These are phyloP conservation scores for Clavaria fumosa DNA, from an alignment of 768 basidiomycete genomes.

Conservation along the genomic window DNA sequence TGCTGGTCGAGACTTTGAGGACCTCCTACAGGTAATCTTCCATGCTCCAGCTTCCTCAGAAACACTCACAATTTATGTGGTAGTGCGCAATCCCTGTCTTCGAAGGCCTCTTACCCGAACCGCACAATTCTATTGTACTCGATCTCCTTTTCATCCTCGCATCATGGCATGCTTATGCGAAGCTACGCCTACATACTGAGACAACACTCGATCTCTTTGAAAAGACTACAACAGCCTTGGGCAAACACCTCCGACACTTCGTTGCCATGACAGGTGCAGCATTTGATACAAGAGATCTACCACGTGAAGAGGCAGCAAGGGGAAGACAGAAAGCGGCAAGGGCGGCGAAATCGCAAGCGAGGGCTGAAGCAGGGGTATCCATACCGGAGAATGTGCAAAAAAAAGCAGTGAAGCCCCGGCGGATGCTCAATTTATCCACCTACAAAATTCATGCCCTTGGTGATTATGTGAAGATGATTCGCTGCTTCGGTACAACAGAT, in stretches of 20 bases:
- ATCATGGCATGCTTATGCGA: slow-evolving; percentile 11
- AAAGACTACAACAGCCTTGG: slow-evolving; percentile 7
- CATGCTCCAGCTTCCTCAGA: background rate
- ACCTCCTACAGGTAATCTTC: slow-evolving; percentile 16
- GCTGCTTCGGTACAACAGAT: slow-evolving; percentile 7
- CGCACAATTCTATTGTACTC: slow-evolving; percentile 10
- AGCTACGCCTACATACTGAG: slow-evolving; percentile 14
- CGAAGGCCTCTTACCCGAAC: slow-evolving; percentile 16
- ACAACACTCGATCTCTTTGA: slow-evolving; percentile 6
- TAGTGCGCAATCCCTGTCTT: slow-evolving; percentile 10
- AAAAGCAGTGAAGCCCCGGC: slow-evolving; percentile 4
- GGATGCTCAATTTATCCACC: slow-evolving; percentile 5
- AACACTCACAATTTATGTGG: background rate
- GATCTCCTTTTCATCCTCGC: slow-evolving; percentile 9
- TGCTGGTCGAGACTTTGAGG: slow-evolving; percentile 17
- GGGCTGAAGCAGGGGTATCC: background rate
- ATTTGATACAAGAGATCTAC: slow-evolving; percentile 12
- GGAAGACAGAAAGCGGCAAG: slow-evolving; percentile 8
- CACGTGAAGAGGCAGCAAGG: slow-evolving; percentile 11
- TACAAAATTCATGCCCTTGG: slow-evolving; percentile 9
- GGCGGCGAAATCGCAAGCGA: slow-evolving; percentile 6
- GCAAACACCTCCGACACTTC: slow-evolving; percentile 11
- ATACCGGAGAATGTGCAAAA: slow-evolving; percentile 12
- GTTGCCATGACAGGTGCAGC: slow-evolving; percentile 5
- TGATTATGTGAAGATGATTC: slow-evolving; percentile 5